phyloP scores from a whole-genome alignment of 78 protist species.

The Goniomonas avonlea region DNA sequence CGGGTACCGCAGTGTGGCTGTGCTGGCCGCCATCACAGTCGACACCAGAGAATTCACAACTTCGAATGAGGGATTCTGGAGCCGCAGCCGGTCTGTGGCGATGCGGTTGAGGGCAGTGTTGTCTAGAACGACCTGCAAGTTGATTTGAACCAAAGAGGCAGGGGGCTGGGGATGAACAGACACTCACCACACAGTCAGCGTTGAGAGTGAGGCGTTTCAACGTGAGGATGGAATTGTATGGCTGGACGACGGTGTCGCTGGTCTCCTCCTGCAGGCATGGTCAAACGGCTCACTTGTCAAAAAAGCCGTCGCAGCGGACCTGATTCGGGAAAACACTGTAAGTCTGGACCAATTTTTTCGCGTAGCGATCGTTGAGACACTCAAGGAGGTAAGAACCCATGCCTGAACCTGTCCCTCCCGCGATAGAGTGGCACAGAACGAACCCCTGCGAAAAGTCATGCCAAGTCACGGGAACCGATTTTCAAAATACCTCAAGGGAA shows the following conservation, averaged over 20 bases:
- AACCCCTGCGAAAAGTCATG: conserved; percentile 69
- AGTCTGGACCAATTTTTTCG: conserved; percentile 95
- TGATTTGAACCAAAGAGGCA: neutral
- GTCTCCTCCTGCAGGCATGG: conserved; percentile 43
- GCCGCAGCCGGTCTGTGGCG: conserved; percentile 74
- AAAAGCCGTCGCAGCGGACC: too few species aligned
- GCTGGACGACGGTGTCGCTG: conserved; percentile 90
- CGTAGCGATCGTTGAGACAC: conserved; percentile 81
- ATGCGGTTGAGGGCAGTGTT: conserved; percentile 93
- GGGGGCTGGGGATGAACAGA: neutral
- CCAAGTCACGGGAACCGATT: neutral
- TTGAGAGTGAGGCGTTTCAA: conserved; percentile 81
- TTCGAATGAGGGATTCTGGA: conserved; percentile 63
- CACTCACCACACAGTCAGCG: conserved; percentile 78
- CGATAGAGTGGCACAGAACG: conserved; percentile 84
- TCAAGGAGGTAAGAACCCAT: conserved; percentile 90
- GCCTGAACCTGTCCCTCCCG: conserved; percentile 99
- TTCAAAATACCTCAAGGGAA: conserved; percentile 50
- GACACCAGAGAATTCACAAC: conserved; percentile 51
- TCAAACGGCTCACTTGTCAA: too few species aligned
- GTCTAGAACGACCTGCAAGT: conserved; percentile 86
- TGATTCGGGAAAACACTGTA: conserved; percentile 91
- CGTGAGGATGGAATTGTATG: conserved; percentile 93
- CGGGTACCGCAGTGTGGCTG: conserved; percentile 90
- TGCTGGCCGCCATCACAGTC: conserved; percentile 95